These are phyloP conservation scores for Neurospora crassa DNA, from an alignment of 2,329 filamentous ascomycete species.

Conservation along the genomic window DNA sequence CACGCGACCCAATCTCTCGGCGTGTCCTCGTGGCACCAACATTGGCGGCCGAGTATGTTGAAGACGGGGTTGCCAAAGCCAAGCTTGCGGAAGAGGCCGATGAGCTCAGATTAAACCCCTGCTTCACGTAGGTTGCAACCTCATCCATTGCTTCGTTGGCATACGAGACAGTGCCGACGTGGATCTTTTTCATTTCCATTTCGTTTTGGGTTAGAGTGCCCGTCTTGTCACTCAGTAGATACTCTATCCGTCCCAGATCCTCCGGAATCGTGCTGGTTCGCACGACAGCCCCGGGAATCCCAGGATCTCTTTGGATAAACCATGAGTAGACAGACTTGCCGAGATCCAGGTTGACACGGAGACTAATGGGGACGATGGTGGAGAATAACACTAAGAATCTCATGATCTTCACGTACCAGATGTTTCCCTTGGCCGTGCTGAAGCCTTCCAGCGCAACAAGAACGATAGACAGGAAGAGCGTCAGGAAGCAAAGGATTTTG, in stretches of 20 bases:
- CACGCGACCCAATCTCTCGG: conserved; percentile 85
- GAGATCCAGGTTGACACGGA: conserved; percentile 94
- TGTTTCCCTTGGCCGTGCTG: conserved; percentile 50
- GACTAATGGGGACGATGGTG: conserved; percentile 95
- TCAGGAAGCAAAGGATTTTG: conserved; percentile 88
- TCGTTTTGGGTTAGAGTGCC: conserved; percentile 97
- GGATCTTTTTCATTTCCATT: conserved; percentile 98
- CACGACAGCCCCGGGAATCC: conserved; percentile 86
- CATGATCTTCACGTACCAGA: conserved; percentile 96
- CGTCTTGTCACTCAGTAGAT: conserved; percentile 92
- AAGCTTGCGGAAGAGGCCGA: conserved; percentile 34
- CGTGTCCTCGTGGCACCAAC: conserved; percentile 68
- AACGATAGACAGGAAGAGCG: conserved; percentile 74
- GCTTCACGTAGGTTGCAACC: conserved; percentile 74
- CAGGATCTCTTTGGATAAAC: conserved; percentile 86
- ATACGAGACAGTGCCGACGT: conserved; percentile 95
- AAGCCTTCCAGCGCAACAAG: conserved; percentile 85
- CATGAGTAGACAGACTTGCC: conserved; percentile 93
- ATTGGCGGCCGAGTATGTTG: conserved; percentile 52
- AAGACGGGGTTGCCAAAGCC: conserved; percentile 65
- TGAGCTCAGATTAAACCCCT: conserved; percentile 59
- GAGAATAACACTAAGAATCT: conserved; percentile 97
- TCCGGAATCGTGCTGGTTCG: conserved; percentile 96
- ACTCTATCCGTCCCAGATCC: conserved; percentile 90
- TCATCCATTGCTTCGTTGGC: conserved; percentile 99